Evolutionary conservation across 1,284 basidiomycete genomes (phyloP).

Genomic region (Bjerkandera adusta): DNA sequence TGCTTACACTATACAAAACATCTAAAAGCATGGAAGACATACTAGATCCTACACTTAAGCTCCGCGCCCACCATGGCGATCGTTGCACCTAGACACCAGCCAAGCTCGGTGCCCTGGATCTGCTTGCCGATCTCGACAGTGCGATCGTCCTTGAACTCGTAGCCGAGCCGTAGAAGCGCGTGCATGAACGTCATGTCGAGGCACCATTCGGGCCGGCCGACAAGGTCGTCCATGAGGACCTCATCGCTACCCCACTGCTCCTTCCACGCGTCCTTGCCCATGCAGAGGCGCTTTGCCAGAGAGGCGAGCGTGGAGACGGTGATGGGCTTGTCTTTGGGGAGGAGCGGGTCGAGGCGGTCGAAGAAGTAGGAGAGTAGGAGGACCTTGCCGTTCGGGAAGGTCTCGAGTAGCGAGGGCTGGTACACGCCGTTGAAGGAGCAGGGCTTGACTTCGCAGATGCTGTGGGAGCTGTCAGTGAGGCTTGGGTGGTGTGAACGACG

Average conservation of each 20-base stretch:
- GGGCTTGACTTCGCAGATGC: slow-evolving; percentile 85
- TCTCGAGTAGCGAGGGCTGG: slow-evolving; percentile 91
- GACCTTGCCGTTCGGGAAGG: slow-evolving; percentile 80
- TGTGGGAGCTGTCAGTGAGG: slow-evolving; percentile 33
- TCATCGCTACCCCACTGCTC: slow-evolving; percentile 50
- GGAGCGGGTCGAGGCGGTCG: slow-evolving; percentile 86
- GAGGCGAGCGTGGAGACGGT: slow-evolving; percentile 62
- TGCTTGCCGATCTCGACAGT: slow-evolving; percentile 84
- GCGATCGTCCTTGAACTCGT: slow-evolving; percentile 73
- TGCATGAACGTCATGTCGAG: slow-evolving; percentile 97
- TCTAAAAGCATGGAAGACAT: no score
- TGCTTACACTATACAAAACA: no score
- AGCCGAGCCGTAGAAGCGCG: slow-evolving; percentile 77
- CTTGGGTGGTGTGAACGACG: slow-evolving; percentile 3
- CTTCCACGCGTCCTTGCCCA: slow-evolving; percentile 63
- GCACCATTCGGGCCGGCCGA: slow-evolving; percentile 90
- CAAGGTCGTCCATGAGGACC: slow-evolving; percentile 71
- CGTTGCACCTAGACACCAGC: slow-evolving; percentile 91
- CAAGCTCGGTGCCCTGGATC: slow-evolving; percentile 89
- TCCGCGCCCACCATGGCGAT: slow-evolving; percentile 70
- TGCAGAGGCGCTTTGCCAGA: slow-evolving; percentile 73
- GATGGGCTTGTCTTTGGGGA: slow-evolving; percentile 44
- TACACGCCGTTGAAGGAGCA: slow-evolving; percentile 98
- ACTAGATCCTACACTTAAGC: slow-evolving; percentile 47
- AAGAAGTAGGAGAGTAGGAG: slow-evolving; percentile 96